A percentile compares a stretch with the other conserved stretches of the same genome.
phyloP scores from a whole-genome alignment of 2,329 filamentous ascomycete genomes.

The Hymenoscyphus repandus region DNA sequence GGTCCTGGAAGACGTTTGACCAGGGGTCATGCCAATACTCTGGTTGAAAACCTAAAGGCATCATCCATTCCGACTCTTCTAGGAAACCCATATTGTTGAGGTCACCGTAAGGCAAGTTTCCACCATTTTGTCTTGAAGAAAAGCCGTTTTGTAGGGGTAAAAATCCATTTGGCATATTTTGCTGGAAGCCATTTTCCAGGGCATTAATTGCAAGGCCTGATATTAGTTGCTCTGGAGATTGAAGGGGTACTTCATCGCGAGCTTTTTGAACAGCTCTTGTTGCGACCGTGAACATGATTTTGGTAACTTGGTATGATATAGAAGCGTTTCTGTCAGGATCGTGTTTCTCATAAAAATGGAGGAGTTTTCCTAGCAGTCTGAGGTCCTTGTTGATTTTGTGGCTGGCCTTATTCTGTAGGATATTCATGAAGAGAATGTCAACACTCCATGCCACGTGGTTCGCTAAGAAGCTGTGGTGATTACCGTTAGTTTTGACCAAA shows the following conservation, averaged over 20 bases:
- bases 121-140: background rate
- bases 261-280: conserved; percentile 11
- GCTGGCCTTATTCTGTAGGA: conserved; percentile 14
- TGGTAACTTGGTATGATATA: conserved; percentile 7
- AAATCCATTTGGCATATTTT: background rate
- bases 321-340: conserved; percentile 7
- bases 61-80: conserved; percentile 14
- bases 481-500: background rate
- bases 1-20: conserved; percentile 13
- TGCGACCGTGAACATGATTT: conserved; percentile 9
- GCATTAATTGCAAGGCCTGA: background rate
- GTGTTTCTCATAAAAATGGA: conserved; percentile 11
- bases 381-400: conserved; percentile 10
- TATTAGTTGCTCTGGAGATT: background rate
- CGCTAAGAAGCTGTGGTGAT: conserved; percentile 5
- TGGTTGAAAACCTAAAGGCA: conserved; percentile 12
- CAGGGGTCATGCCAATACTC: conserved; percentile 14
- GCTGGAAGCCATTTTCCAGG: too few species aligned
- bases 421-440: conserved; percentile 17
- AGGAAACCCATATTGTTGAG: conserved; percentile 4
- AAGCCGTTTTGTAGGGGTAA: background rate
- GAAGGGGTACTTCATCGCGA: background rate
- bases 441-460: conserved; percentile 17
- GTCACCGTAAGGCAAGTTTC: background rate
- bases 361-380: conserved; percentile 6